phyloP scores from a whole-genome alignment of 257 asterid genomes.

The Ligustrum vulgare region DNA sequence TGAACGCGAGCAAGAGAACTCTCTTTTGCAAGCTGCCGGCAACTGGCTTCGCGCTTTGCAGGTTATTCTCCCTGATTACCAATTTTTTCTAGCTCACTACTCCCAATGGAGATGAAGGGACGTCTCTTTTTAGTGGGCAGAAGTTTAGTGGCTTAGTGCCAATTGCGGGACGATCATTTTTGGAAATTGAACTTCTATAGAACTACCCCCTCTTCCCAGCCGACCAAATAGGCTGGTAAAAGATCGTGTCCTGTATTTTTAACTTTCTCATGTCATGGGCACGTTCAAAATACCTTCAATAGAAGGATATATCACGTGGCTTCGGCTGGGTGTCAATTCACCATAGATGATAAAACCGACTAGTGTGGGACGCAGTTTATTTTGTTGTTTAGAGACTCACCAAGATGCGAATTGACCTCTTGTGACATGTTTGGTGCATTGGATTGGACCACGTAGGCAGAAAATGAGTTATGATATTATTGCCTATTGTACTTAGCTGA shows the following conservation, averaged over 20 bases:
- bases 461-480: not conserved
- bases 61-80: slow-evolving; percentile 63
- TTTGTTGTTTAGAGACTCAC: not conserved
- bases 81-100: slow-evolving; percentile 51
- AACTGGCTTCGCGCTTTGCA: slow-evolving; percentile 54
- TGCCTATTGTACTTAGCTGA: not conserved
- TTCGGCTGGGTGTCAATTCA: slow-evolving; percentile 22
- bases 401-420: not conserved
- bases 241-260: slow-evolving; percentile 39
- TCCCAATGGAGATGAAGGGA: slow-evolving; percentile 44
- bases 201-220: slow-evolving; percentile 1
- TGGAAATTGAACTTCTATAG: no score
- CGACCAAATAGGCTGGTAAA: slow-evolving; percentile 20
- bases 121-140: not conserved
- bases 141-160: slow-evolving; percentile 2
- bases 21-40: slow-evolving; percentile 59
- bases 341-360: slow-evolving; percentile 15
- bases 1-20: slow-evolving; percentile 65
- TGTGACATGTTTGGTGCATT: not conserved
- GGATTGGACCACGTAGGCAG: not conserved
- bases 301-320: slow-evolving; percentile 19
- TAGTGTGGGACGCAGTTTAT: slow-evolving; percentile 18
- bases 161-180: slow-evolving; percentile 13
- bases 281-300: slow-evolving; percentile 26
- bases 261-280: slow-evolving; percentile 23